phyloP scores from a whole-genome alignment of 164 flowering plant genomes.

The Sextonia rubra region DNA sequence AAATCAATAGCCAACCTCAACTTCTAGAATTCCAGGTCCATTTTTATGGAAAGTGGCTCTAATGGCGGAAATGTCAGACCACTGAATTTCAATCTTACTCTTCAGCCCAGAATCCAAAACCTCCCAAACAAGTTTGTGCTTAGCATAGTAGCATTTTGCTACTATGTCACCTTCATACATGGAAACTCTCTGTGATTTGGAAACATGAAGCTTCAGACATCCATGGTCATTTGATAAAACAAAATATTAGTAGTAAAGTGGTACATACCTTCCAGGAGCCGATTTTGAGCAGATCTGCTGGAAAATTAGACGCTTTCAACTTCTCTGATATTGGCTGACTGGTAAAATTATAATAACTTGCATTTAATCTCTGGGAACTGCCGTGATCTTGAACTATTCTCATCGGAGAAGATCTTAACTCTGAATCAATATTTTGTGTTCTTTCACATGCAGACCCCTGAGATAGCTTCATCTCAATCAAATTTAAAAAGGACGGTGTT shows the following conservation, averaged over 20 bases:
- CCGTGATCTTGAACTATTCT: too few relatives aligned
- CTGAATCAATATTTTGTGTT: background rate
- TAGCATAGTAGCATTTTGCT: conserved; percentile 61
- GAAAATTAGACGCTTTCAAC: conserved; percentile 51
- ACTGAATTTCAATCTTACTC: conserved; percentile 64
- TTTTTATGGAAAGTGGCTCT: conserved; percentile 35
- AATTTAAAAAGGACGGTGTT: conserved; percentile 14
- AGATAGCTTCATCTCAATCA: conserved; percentile 15
- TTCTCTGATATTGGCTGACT: conserved; percentile 23
- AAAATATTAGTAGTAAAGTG: background rate
- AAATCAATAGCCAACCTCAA: conserved; percentile 19
- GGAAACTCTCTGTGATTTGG: conserved; percentile 36
- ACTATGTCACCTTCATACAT: conserved; percentile 58
- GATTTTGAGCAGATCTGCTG: conserved; percentile 35
- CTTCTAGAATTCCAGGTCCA: conserved; percentile 34
- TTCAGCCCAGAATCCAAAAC: conserved; percentile 50
- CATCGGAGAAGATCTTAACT: background rate
- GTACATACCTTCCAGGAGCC: conserved; percentile 56
- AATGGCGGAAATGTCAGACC: conserved; percentile 57
- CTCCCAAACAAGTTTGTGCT: conserved; percentile 76
- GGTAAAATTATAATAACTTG: background rate
- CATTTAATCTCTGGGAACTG: background rate
- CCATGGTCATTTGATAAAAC: background rate
- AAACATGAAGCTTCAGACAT: background rate
- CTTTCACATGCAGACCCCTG: background rate